Conservation (phyloP, 2,329 filamentous ascomycete genomes). For the Sphaerulina populicola region DNA sequence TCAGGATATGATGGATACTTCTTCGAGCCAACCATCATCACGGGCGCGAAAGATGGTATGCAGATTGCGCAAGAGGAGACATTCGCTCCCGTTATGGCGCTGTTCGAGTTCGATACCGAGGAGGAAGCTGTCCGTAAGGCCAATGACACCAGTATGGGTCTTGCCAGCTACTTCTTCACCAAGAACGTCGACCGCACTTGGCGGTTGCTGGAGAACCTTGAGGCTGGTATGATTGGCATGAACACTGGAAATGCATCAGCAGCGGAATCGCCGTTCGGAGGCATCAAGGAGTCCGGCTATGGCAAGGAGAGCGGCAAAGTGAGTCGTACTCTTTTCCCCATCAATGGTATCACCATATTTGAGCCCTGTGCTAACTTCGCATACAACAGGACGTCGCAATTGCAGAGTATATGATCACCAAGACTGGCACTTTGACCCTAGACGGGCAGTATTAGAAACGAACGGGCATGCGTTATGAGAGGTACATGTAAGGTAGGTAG, state of each 20-base stretch:
- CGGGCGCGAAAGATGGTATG: slow-evolving; percentile 53
- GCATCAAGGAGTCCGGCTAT: slow-evolving; percentile 60
- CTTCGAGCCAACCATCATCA: slow-evolving; percentile 60
- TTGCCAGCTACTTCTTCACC: slow-evolving; percentile 61
- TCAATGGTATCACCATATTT: too few species aligned
- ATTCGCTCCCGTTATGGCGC: slow-evolving; percentile 56
- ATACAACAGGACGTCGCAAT: slow-evolving; percentile 48
- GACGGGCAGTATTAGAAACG: slow-evolving; percentile 45
- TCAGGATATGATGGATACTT: slow-evolving; percentile 53
- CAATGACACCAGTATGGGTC: slow-evolving; percentile 55
- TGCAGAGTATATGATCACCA: slow-evolving; percentile 53
- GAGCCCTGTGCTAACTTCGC: too few species aligned
- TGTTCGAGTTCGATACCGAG: slow-evolving; percentile 59
- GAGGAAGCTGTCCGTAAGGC: slow-evolving; percentile 53
- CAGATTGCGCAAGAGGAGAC: slow-evolving; percentile 51
- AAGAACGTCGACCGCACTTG: slow-evolving; percentile 59
- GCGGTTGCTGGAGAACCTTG: slow-evolving; percentile 58
- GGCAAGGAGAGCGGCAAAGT: slow-evolving; percentile 57
- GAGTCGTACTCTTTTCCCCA: too few species aligned
- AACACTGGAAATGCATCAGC: slow-evolving; percentile 53
- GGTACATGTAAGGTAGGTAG: too few species aligned
- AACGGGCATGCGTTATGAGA: neutral
- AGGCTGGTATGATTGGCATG: slow-evolving; percentile 60
- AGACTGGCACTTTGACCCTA: slow-evolving; percentile 57
- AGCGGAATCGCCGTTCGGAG: slow-evolving; percentile 58